These are phyloP conservation scores for Barnettozyma pratensis DNA, from an alignment of 805 yeast genomes.

Conservation along the genomic window DNA sequence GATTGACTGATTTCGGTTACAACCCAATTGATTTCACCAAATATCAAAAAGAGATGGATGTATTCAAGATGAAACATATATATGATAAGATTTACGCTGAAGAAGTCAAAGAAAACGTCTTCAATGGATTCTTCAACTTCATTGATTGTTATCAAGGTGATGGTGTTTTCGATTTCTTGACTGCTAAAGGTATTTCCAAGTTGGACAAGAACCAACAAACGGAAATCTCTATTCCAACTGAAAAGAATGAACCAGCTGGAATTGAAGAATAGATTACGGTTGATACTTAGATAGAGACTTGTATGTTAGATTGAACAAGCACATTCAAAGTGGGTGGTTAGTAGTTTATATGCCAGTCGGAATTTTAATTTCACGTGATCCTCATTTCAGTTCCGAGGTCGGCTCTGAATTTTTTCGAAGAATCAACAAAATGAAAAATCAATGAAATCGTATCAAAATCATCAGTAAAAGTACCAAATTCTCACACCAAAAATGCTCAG, in stretches of 20 bases:
- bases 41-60: constrained; percentile 68
- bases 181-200: constrained; percentile 36
- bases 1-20: constrained; percentile 70
- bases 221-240: constrained; percentile 22
- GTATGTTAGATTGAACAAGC: background rate
- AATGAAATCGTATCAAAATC: too few relatives aligned
- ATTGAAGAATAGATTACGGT: background rate
- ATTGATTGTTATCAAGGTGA: constrained; percentile 76
- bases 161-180: constrained; percentile 37
- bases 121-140: constrained; percentile 86
- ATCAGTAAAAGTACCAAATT: background rate
- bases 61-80: constrained; percentile 79
- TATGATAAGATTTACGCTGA: constrained; percentile 91
- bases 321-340: too few relatives aligned
- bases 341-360: background rate
- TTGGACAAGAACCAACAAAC: constrained; percentile 11
- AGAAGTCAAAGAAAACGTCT: constrained; percentile 82
- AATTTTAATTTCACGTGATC: background rate
- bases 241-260: constrained; percentile 8
- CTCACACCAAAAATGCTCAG: constrained; percentile 4
- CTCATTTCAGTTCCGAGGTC: background rate
- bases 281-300: background rate
- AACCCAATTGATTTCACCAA: constrained; percentile 64
- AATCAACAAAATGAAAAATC: background rate
- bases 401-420: background rate